Base-by-base conservation (phyloP, 768 basidiomycete species). In the Lentinula edodes region DNA sequence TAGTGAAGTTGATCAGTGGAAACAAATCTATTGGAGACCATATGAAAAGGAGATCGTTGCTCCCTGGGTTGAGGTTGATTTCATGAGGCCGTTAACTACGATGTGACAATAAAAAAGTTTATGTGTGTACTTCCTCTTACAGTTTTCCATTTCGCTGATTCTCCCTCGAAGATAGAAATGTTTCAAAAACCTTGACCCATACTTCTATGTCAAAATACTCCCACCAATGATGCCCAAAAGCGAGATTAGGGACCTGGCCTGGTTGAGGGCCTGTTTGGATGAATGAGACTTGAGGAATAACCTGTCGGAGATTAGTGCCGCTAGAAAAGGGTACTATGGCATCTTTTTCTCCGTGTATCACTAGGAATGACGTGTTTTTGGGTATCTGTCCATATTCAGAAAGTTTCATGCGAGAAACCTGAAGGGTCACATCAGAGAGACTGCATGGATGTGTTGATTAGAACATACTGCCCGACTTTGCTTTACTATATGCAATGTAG, bases 171-270 rank as follows among this genome's bases (percentile, higher is more conserved):
- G 45, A 61, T 34, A 77, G 63, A 58, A 80, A 80, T 38, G 61
- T 65, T 58, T 76, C 74, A 1, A 79, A 63, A 6, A 77, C 76
- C 51, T 73, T 72, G 20, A 64, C 63, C 79, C 79, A 81, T 41
- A 78, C 69, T 53, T 69, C 67, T 5, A 75, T 65, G 61, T 75
- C 74, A 60, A 81, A 80, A 63, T 80, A 82, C 63, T 80, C 80
- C 61, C 71, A 76, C 80, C 78, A 80, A 41, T 74, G 65, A 64
- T 80, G 79, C 3, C 79, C 79, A 61, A 81, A 80, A 2, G 67
- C 71, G 32, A 73, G 66, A 58, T 57, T 71, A 23, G 75, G 73
- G 15, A 81, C 67, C 59, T 76, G 72, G 0, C 75, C 78, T 6
- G 68, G 68, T 4, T 60, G 41, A 8, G 58, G 34, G 7, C 79